Conservation (phyloP, 2,329 filamentous ascomycete species). For the Dothiorella sarmentorum region DNA sequence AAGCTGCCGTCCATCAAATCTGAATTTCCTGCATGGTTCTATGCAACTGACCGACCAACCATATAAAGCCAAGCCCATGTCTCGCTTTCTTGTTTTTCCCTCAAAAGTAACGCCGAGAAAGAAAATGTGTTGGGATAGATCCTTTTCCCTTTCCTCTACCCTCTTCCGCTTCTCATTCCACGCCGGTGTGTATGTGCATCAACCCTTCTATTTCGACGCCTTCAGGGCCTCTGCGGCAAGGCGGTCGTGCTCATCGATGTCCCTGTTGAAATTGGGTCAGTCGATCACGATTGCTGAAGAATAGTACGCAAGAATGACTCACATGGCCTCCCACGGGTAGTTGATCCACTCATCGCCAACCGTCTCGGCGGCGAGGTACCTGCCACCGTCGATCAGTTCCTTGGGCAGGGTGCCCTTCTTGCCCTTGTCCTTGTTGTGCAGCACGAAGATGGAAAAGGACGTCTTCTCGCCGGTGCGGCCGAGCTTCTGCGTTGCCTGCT, state of each 20-base stretch:
- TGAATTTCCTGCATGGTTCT: conserved; percentile 4
- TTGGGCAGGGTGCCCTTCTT: conserved; percentile 87
- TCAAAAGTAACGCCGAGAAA: not conserved
- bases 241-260: conserved; percentile 89
- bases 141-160: not conserved
- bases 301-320: conserved; percentile 31
- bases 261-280: conserved; percentile 39
- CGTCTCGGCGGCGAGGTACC: conserved; percentile 83
- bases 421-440: conserved; percentile 97
- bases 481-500: conserved; percentile 69
- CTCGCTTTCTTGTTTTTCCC: not conserved
- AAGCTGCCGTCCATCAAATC: not conserved
- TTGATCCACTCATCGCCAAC: conserved; percentile 97
- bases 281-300: not conserved
- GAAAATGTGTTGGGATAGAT: not conserved
- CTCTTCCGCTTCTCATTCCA: too few relatives aligned
- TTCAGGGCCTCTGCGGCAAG: conserved; percentile 45
- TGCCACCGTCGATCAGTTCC: conserved; percentile 67
- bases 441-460: conserved; percentile 88
- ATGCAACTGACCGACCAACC: too few relatives aligned
- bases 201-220: not conserved
- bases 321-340: conserved; percentile 95
- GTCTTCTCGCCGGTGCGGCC: conserved; percentile 70
- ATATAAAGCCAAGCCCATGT: not conserved
- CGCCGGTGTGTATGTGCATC: not conserved